A percentile compares a stretch with the other conserved stretches of the same genome.
phyloP scores from a whole-genome alignment of 176 grass and related monocot species.

The Bromus sterilis region DNA sequence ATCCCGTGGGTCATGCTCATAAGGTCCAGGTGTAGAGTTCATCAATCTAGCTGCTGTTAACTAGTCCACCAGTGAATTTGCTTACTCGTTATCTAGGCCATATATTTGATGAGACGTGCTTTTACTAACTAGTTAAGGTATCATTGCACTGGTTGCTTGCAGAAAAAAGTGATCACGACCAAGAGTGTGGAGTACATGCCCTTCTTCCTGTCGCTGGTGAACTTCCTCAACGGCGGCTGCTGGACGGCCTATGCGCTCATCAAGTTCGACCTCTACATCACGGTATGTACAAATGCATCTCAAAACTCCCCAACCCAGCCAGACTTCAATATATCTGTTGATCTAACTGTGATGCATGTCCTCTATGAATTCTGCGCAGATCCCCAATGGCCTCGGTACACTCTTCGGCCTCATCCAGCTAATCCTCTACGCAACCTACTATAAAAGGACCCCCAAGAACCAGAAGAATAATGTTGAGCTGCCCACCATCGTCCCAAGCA shows the following conservation, averaged over 20 bases:
- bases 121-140: background rate
- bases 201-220: conserved; percentile 44
- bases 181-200: conserved; percentile 84
- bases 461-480: background rate
- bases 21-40: background rate
- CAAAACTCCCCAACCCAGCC: background rate
- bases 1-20: background rate
- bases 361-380: background rate
- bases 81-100: background rate
- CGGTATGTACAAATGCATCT: background rate
- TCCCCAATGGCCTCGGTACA: background rate
- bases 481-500: background rate
- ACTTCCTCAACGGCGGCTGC: conserved; percentile 54
- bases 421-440: background rate
- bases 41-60: background rate
- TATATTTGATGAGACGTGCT: background rate
- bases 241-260: conserved; percentile 74
- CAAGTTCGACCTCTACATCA: conserved; percentile 58
- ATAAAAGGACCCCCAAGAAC: background rate
- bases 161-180: conserved; percentile 53
- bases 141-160: background rate
- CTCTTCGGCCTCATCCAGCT: background rate
- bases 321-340: no score
- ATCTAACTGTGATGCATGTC: background rate
- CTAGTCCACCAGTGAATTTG: background rate